phyloP scores from a whole-genome alignment of 2,329 filamentous ascomycete species.

The Claviceps digitariae region DNA sequence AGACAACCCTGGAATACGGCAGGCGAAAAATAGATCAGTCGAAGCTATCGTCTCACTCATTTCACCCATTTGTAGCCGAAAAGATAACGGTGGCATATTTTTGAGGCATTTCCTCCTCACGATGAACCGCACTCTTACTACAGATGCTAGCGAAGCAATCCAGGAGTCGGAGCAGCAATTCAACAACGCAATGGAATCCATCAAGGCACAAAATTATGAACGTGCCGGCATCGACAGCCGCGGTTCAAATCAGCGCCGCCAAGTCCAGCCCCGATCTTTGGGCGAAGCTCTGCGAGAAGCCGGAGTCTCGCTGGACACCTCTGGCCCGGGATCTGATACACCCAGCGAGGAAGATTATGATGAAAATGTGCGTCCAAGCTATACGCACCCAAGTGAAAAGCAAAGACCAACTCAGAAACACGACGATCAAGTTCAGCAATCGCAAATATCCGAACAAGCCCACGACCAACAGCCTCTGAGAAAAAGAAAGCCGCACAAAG shows the following conservation, averaged over 20 bases:
- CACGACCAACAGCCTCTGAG: neutral
- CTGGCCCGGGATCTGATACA: conserved; percentile 21
- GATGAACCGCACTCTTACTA: neutral
- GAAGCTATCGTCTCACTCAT: neutral
- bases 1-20: too few species aligned
- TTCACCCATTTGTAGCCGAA: neutral
- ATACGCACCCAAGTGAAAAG: conserved; percentile 7
- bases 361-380: conserved; percentile 19
- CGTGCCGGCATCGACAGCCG: neutral
- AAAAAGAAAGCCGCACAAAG: neutral
- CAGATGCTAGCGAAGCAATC: neutral
- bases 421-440: neutral
- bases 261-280: conserved; percentile 12
- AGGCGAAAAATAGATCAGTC: neutral
- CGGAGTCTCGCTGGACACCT: conserved; percentile 12
- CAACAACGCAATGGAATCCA: neutral
- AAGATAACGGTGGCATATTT: neutral
- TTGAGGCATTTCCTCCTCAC: neutral
- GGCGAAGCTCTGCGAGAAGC: conserved; percentile 15
- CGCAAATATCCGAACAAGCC: neutral
- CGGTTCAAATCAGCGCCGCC: neutral
- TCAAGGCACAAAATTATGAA: neutral
- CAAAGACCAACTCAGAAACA: neutral
- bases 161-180: neutral
- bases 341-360: conserved; percentile 34